Base-by-base conservation (phyloP, 129 eudicot species). In the Flaveria sonorensis region DNA sequence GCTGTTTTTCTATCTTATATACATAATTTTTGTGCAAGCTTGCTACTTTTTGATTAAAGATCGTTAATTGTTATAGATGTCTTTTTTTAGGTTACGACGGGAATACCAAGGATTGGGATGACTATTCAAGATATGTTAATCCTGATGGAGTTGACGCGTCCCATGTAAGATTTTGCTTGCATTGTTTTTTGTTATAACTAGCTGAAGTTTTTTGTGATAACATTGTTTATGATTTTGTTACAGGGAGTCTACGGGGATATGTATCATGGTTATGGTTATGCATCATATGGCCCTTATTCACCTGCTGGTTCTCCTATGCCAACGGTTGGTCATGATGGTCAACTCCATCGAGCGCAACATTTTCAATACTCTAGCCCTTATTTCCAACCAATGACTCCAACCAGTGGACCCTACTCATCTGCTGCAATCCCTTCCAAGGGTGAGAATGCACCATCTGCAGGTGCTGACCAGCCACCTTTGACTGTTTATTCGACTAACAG, bases 211-310 rank as follows among this genome's bases (percentile, higher is more conserved):
- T 12, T 48, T 12, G 18, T 55, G 70, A 65, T 42, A 0, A 53
- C 19, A 21, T 32, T 3, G 13, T 3, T 14, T 48, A 16, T 48
- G 18, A 11, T 48, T 48, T 48, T 9, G 13, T 24, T 65, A 18
- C 84, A 90, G 91, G 96, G 91, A 39, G 81, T 81, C 56, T 90
- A 88, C 72, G 96, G 92, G 71, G 96, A 90, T 48, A 82, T 51
- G 57, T 13, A 13, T 51, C 7, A 51, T 51, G 96, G 96, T 43
- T 90, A 84, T 70, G 89, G 93, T 60, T 90, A 90, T 84, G 83
- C 92, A 36, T 86, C 93, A 2, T 90, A 88, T 75, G 88, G 82
- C 2, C 90, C 92, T 18, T 90, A 90, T 70, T 88, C 96, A 1
- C 93, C 96, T 16, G 91, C 89, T 56, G 72, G 65, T 47, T 79